Evolutionary conservation across 805 yeast genomes (phyloP), one percentile per base, ranked within the genome.

Genomic region (Debaryomyces hansenii): DNA sequence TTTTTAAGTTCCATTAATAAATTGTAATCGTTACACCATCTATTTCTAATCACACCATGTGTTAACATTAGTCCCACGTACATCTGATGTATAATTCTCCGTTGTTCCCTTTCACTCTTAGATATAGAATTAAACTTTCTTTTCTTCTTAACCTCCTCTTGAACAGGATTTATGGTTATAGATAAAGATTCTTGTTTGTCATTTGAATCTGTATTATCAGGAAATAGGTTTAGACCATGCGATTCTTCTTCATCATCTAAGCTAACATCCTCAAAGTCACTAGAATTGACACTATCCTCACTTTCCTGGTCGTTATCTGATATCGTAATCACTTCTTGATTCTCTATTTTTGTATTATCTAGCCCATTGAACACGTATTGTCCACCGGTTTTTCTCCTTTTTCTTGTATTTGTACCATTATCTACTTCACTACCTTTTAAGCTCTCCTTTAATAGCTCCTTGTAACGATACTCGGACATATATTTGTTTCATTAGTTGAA

Each of bases 41-140:
- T 53, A 59, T 91, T 92, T 20, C 96, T 74, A 2, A 80, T 56
- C 0, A 72, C 72, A 0, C 90, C 94, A 60, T 88, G 95, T 2
- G 77, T 59, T 44, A 87, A 63, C 80, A 89, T 78, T 20, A 77
- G 64, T 12, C 79, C 69, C 2, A 92, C 54, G 47, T 80, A 77
- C 42, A 78, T 52, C 64, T 80, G 76, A 60, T 91, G 97, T 7
- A 82, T 62, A 0, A 62, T 52, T 40, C 72, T 70, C 15, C 97
- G 66, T 37, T 62, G 63, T 1, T 56, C 55, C 14, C 87, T 67
- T 57, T 86, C 91, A 37, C 83, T 85, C 43, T 72, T 74, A 3
- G 76, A 59, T 1, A 84, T 74, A 0, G 78, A 59, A 14, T 57
- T 59, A 6, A 66, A 54, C 40, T 65, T 64, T 28, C 63, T 54